These are phyloP conservation scores for Fusarium coffeatum DNA, from an alignment of 2,329 filamentous ascomycete species.

Conservation along the genomic window DNA sequence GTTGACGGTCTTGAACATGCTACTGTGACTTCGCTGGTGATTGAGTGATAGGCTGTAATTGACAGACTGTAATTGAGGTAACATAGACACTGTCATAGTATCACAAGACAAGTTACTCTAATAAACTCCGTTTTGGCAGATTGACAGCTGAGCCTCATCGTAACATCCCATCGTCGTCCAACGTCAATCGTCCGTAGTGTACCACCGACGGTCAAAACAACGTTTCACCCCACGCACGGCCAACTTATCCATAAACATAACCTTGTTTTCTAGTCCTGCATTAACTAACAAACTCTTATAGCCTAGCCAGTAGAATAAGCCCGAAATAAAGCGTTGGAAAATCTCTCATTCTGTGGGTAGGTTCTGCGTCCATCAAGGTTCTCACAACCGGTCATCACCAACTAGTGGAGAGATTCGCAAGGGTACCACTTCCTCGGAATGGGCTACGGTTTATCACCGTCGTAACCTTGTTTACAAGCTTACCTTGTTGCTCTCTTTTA, in stretches of 20 bases:
- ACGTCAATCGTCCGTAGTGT: neutral
- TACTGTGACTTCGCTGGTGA: rapidly evolving
- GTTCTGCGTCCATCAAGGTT: conserved; percentile 39
- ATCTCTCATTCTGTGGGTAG: conserved; percentile 14
- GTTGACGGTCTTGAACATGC: neutral
- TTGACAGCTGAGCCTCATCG: neutral
- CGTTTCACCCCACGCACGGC: neutral
- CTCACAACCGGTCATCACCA: conserved; percentile 24
- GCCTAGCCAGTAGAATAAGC: neutral
- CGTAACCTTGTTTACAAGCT: conserved; percentile 25
- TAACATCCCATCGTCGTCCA: neutral
- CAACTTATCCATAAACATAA: conserved; percentile 35
- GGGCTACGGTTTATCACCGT: neutral
- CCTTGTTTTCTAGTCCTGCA: conserved; percentile 23
- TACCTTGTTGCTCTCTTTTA: neutral
- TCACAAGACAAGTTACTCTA: neutral
- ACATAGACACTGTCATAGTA: neutral
- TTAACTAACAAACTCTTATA: neutral
- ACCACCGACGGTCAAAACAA: conserved; percentile 9
- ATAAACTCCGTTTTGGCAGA: neutral
- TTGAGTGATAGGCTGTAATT: neutral
- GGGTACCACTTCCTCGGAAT: neutral
- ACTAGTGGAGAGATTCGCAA: conserved; percentile 1
- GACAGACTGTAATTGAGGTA: no score
- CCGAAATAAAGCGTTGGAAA: conserved; percentile 3